These are phyloP conservation scores for Leishmania gerbilli DNA, from an alignment of 208 protist species.

Conservation along the genomic window DNA sequence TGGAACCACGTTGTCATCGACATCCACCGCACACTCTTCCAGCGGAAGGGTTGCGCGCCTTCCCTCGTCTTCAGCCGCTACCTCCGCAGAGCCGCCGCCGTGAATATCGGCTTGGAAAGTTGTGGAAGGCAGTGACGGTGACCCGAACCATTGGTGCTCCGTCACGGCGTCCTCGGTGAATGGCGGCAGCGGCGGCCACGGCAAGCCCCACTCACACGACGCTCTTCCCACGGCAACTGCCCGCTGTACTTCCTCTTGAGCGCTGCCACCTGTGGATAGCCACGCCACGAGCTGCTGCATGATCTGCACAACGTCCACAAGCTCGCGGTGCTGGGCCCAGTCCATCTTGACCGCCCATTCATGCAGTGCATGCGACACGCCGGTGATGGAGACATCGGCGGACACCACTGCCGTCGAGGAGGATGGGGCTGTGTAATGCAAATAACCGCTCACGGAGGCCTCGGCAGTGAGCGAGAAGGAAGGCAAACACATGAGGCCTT, in stretches of 20 bases:
- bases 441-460: background rate
- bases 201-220: background rate
- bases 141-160: background rate
- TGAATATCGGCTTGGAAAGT: background rate
- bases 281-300: constrained; percentile 9
- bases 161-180: background rate
- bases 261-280: background rate
- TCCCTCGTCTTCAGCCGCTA: background rate
- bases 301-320: constrained; percentile 19
- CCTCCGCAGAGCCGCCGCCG: background rate
- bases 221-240: background rate
- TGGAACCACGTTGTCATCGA: no score
- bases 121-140: background rate
- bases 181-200: background rate
- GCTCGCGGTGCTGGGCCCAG: constrained; percentile 49
- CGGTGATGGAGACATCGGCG: constrained; percentile 9
- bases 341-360: constrained; percentile 34
- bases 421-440: background rate
- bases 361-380: constrained; percentile 20
- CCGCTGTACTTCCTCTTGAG: background rate
- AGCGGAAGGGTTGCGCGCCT: background rate
- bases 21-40: background rate
- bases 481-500: background rate
- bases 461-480: background rate
- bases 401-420: background rate